Base-by-base conservation (phyloP, 208 protist species). In the Wallacemonas sp. region DNA sequence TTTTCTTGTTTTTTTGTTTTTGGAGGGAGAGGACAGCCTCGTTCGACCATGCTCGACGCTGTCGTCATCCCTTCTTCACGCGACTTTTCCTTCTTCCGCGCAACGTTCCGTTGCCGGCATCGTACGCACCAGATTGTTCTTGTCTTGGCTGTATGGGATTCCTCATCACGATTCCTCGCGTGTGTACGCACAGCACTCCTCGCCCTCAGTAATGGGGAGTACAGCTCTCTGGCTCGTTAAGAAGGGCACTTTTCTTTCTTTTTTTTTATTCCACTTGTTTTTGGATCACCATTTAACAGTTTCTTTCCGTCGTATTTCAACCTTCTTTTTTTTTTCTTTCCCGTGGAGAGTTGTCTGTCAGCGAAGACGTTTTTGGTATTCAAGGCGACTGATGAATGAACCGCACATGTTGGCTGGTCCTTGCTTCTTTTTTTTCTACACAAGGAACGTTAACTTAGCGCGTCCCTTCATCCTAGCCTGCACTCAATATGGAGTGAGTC, bases 161-260 rank as follows among this genome's bases (percentile, higher is more conserved):
- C 36, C 57, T 50, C 36, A 63, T 63, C 39, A 48, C 57, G 57
- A 27, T 29, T 45, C 57, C 57, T 63, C 57, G 39, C 39, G 39
- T 63, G 57, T 48, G 36, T 57, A 57, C 50, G 50, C 50, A 57
- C 50, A 57, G 50, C 50, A 57, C 50, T 57, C 50, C 50, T 57
- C 50, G 50, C 50, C 50, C 22, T 57, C 29, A 57, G 50, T 57
- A 57, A 57, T 57, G 50, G 50, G 50, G 50, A 57, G 50, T 32
- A 32, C 50, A 57, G 38, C 50, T 26, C 3, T 57, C 50, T 57
- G 33, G 3, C 38, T 12, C 30, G 24, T 57, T 57, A 57, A 32
- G 50, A 57, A 57, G 50, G 50, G 50, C 21, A 57, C 10, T 54
- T 39, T 24, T 76, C 33, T 36, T 68, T 42, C 46, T 32, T 13